Evolutionary conservation across 768 basidiomycete genomes (phyloP).

Genomic region (Hypholoma fasciculare): DNA sequence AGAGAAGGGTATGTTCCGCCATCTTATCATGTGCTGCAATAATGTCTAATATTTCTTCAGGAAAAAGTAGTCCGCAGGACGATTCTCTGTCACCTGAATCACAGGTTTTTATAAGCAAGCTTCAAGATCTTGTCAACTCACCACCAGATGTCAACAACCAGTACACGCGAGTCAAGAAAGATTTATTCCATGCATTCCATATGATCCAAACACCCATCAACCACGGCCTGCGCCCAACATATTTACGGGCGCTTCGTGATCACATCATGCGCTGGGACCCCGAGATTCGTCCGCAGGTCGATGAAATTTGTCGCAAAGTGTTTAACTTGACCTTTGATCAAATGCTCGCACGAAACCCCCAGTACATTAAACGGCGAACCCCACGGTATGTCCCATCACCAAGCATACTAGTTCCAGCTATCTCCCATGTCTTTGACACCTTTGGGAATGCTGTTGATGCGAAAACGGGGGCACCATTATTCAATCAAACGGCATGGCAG

Average conservation of each 20-base stretch:
- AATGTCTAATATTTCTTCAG: not conserved
- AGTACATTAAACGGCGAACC: conserved; percentile 2
- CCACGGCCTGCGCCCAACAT: conserved; percentile 19
- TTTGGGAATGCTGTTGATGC: conserved; percentile 20
- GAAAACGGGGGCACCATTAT: conserved; percentile 14
- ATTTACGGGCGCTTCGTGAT: conserved; percentile 19
- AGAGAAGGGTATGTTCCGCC: not conserved
- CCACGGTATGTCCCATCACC: conserved; percentile 19
- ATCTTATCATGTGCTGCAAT: not conserved
- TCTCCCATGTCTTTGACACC: conserved; percentile 18
- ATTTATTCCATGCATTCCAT: conserved; percentile 23
- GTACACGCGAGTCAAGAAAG: conserved; percentile 14
- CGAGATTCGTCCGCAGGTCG: conserved; percentile 7
- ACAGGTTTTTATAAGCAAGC: not conserved
- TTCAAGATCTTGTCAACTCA: not conserved
- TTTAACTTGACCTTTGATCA: conserved; percentile 19
- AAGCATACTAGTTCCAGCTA: conserved; percentile 17
- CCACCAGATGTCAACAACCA: not conserved
- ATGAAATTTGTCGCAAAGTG: conserved; percentile 10
- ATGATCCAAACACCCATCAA: conserved; percentile 10
- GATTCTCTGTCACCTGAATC: not conserved
- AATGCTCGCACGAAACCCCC: conserved; percentile 20
- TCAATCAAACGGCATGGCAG: conserved; percentile 8
- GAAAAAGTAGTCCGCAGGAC: not conserved
- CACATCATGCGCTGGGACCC: conserved; percentile 26